Conservation (phyloP, 2,329 filamentous ascomycete species). For the Trichophyton equinum region DNA sequence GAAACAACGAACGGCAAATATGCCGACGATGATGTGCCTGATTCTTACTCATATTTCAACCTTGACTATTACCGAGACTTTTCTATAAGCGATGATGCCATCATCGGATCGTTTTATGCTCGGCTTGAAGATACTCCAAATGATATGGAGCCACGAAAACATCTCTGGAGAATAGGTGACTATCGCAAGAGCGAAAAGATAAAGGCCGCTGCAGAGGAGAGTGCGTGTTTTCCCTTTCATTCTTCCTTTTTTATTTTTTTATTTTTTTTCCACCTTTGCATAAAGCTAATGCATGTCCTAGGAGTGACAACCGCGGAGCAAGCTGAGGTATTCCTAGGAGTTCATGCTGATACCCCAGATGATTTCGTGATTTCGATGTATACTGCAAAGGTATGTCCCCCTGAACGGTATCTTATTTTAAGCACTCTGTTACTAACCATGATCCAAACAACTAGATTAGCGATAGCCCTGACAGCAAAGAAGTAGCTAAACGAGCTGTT, state of each 20-base stretch:
- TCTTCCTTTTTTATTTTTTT: not conserved
- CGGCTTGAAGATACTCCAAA: slow-evolving; percentile 44
- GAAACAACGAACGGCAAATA: slow-evolving; percentile 48
- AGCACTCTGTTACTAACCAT: not conserved
- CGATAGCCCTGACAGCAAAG: slow-evolving; percentile 39
- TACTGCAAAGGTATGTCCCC: slow-evolving; percentile 39
- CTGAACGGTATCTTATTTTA: not conserved
- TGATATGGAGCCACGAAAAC: slow-evolving; percentile 44
- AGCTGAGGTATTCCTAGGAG: slow-evolving; percentile 50
- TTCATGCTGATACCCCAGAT: slow-evolving; percentile 39
- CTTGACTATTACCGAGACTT: slow-evolving; percentile 34
- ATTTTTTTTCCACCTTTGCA: not conserved
- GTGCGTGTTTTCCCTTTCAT: slow-evolving; percentile 20
- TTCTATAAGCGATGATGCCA: slow-evolving; percentile 44
- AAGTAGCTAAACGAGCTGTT: slow-evolving; percentile 44
- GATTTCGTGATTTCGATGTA: slow-evolving; percentile 48
- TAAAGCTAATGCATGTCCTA: slow-evolving; percentile 13
- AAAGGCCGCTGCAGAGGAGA: slow-evolving; percentile 45
- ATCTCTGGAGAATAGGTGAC: slow-evolving; percentile 48
- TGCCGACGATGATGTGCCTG: slow-evolving; percentile 43
- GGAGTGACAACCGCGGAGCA: slow-evolving; percentile 50
- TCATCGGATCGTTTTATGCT: slow-evolving; percentile 50
- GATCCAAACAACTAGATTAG: slow-evolving; percentile 27
- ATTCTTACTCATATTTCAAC: slow-evolving; percentile 49
- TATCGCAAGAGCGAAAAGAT: slow-evolving; percentile 47